A percentile compares a stretch with the other conserved stretches of the same genome.
Conservation (phyloP, 2,329 filamentous ascomycete species). For the Penicillium nordicum region DNA sequence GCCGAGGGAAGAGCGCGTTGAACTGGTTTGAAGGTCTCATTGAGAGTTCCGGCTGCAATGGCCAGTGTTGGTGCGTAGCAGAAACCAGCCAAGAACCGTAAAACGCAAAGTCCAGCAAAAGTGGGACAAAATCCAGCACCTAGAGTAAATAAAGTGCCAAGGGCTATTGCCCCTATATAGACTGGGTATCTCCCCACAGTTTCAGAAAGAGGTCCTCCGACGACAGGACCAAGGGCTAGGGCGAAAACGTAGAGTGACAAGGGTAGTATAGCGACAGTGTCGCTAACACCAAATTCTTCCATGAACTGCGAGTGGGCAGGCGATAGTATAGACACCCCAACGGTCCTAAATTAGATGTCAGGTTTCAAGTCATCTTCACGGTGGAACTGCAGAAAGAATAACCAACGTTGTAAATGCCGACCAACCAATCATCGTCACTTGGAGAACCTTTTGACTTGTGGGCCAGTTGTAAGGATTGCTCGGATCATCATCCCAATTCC, state of each 20-base stretch:
- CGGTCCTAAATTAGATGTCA: slow-evolving; percentile 5
- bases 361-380: not conserved
- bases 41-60: slow-evolving; percentile 19
- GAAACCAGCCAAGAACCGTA: slow-evolving; percentile 18
- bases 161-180: slow-evolving; percentile 12
- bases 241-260: slow-evolving; percentile 19
- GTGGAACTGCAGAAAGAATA: not conserved
- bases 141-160: slow-evolving; percentile 17
- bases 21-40: slow-evolving; percentile 20
- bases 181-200: slow-evolving; percentile 23
- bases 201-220: slow-evolving; percentile 23
- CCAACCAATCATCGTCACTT: slow-evolving; percentile 14
- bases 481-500: slow-evolving; percentile 4
- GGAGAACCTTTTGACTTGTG: slow-evolving; percentile 5
- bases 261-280: slow-evolving; percentile 16
- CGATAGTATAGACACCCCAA: slow-evolving; percentile 16
- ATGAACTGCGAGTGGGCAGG: slow-evolving; percentile 15
- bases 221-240: slow-evolving; percentile 20
- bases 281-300: slow-evolving; percentile 14
- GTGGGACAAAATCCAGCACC: slow-evolving; percentile 14
- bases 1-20: slow-evolving; percentile 17
- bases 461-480: slow-evolving; percentile 21
- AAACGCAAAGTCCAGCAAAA: slow-evolving; percentile 10
- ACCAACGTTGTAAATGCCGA: slow-evolving; percentile 18
- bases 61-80: slow-evolving; percentile 15